These are phyloP conservation scores for Xylogone sp. DNA, from an alignment of 2,329 filamentous ascomycete species.

Conservation along the genomic window DNA sequence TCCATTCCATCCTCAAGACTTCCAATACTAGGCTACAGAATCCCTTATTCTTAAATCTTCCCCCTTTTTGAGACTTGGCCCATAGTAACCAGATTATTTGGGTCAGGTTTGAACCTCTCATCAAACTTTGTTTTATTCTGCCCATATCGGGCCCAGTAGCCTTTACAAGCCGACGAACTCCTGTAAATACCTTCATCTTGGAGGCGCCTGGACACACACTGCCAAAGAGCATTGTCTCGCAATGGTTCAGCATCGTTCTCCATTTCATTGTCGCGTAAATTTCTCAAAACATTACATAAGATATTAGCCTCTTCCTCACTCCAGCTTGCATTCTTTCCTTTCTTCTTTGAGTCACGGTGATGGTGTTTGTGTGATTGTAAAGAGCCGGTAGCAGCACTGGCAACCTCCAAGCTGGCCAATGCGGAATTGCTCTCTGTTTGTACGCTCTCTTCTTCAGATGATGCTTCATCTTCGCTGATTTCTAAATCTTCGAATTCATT, in stretches of 20 bases:
- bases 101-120: slow-evolving; percentile 4
- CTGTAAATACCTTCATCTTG: not conserved
- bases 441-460: too few species aligned
- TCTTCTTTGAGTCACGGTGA: not conserved
- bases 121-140: slow-evolving; percentile 3
- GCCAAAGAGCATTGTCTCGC: not conserved
- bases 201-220: not conserved
- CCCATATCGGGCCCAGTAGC: slow-evolving; percentile 12
- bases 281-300: not conserved
- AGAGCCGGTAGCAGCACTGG: too few species aligned
- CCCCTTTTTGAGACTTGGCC: slow-evolving; percentile 2
- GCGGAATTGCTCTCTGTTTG: too few species aligned
- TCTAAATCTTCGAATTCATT: too few species aligned
- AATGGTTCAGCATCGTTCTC: not conserved
- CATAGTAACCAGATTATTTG: slow-evolving; percentile 5
- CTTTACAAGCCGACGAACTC: slow-evolving; percentile 7
- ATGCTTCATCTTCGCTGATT: too few species aligned
- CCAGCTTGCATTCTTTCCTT: not conserved
- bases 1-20: too few species aligned
- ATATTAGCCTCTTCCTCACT: not conserved
- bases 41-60: not conserved
- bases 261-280: not conserved
- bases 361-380: too few species aligned
- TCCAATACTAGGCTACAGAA: too few species aligned
- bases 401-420: too few species aligned